Conservation (phyloP, 169 alveolate genomes). For the Cryptosporidium ryanae region DNA sequence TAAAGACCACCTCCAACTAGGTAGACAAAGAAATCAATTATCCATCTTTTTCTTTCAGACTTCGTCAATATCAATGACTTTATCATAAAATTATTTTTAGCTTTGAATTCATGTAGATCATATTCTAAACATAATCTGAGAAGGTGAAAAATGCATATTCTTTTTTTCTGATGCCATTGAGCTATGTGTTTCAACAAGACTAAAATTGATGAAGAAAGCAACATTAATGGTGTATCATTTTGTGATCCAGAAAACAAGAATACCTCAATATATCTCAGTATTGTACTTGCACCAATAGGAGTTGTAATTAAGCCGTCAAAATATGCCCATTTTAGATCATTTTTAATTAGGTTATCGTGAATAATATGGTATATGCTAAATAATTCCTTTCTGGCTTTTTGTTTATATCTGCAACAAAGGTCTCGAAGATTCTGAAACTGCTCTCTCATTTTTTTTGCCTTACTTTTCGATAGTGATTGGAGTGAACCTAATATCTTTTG, state of each 20-base stretch:
- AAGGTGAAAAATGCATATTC: constrained; percentile 67
- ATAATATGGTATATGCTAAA: constrained; percentile 51
- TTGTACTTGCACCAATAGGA: constrained; percentile 72
- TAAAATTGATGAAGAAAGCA: constrained; percentile 33
- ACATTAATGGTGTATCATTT: constrained; percentile 18
- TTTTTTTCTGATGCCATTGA: constrained; percentile 66
- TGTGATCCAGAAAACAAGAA: constrained; percentile 17
- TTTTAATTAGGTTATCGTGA: constrained; percentile 56
- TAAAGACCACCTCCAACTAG: constrained; percentile 67
- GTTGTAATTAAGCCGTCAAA: constrained; percentile 55
- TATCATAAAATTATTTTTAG: background rate
- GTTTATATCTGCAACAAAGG: constrained; percentile 41
- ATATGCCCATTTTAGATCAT: constrained; percentile 69
- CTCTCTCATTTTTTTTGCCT: constrained; percentile 47
- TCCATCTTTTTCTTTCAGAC: constrained; percentile 70
- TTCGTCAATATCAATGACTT: constrained; percentile 22
- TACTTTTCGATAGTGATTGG: constrained; percentile 38
- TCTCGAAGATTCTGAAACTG: constrained; percentile 65
- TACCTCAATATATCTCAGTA: constrained; percentile 43
- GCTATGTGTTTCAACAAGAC: constrained; percentile 43
- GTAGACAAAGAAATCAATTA: constrained; percentile 68
- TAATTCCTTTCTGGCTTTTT: constrained; percentile 65
- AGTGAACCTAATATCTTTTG: constrained; percentile 64
- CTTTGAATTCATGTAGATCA: constrained; percentile 18
- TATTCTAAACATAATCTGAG: constrained; percentile 55